phyloP scores from a whole-genome alignment of 1,284 basidiomycete genomes.

The Clitocybe nebularis region DNA sequence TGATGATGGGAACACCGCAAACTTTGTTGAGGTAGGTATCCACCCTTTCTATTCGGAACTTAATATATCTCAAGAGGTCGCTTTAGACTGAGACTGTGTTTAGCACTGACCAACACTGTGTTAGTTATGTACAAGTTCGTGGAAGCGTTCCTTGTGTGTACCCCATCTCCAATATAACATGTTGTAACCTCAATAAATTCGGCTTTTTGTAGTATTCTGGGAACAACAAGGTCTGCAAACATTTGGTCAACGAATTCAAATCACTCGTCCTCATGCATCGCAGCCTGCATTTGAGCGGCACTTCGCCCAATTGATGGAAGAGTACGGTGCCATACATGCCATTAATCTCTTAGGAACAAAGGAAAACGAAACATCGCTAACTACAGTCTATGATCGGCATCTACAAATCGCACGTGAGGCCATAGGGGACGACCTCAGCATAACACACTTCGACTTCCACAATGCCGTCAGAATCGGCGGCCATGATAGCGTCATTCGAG shows the following conservation, averaged over 20 bases:
- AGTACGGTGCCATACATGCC: constrained; percentile 80
- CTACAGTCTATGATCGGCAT: constrained; percentile 79
- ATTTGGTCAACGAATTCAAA: constrained; percentile 87
- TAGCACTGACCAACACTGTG: constrained; percentile 77
- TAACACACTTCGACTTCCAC: constrained; percentile 96
- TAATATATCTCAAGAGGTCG: constrained; percentile 18
- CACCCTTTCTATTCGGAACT: constrained; percentile 8
- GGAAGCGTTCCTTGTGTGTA: constrained; percentile 88
- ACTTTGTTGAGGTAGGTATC: constrained; percentile 85
- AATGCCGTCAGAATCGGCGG: constrained; percentile 78
- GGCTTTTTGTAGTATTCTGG: constrained; percentile 80
- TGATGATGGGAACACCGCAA: constrained; percentile 95
- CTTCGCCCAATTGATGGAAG: constrained; percentile 80
- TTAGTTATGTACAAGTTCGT: constrained; percentile 91
- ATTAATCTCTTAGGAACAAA: constrained; percentile 87
- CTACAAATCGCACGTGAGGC: constrained; percentile 57
- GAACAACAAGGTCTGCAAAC: constrained; percentile 94
- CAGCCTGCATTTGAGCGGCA: constrained; percentile 96
- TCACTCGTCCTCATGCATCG: constrained; percentile 92
- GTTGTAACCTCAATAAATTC: constrained; percentile 14
- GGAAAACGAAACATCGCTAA: constrained; percentile 88
- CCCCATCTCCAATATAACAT: constrained; percentile 16
- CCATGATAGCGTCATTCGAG: constrained; percentile 81
- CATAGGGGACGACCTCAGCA: constrained; percentile 56
- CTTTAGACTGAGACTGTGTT: constrained; percentile 86